These are phyloP conservation scores for Annulohypoxylon maeteangense DNA, from an alignment of 495 filamentous ascomycete species.

Conservation along the genomic window DNA sequence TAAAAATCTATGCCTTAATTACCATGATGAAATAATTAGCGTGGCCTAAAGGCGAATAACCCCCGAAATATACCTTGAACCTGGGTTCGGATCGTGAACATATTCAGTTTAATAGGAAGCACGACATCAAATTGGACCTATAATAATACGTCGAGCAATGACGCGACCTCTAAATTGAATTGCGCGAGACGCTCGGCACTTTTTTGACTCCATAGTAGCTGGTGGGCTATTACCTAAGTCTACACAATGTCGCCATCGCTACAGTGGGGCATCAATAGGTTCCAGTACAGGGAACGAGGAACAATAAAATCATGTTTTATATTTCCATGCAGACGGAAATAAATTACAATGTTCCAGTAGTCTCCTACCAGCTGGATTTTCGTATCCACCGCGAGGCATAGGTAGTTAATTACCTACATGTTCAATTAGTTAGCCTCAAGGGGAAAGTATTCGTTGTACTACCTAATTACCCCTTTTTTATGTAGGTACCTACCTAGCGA, in stretches of 20 bases:
- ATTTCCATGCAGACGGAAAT: slow-evolving; percentile 16
- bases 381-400: not conserved
- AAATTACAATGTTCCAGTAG: not conserved
- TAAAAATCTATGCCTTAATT: not conserved
- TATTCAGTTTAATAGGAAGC: slow-evolving; percentile 28
- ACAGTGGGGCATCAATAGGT: slow-evolving; percentile 4
- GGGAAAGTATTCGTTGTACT: slow-evolving; percentile 8
- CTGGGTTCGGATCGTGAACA: not conserved
- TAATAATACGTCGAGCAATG: slow-evolving; percentile 22
- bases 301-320: not conserved
- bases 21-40: not conserved
- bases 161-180: slow-evolving; percentile 16
- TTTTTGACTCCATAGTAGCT: slow-evolving; percentile 1
- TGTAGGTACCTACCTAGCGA: slow-evolving; percentile 6
- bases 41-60: not conserved
- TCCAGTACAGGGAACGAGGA: not conserved
- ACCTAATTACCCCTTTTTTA: not conserved
- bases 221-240: slow-evolving; percentile 5
- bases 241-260: slow-evolving; percentile 17
- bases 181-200: slow-evolving; percentile 14
- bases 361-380: not conserved
- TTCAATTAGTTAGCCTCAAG: slow-evolving; percentile 1
- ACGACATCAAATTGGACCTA: slow-evolving; percentile 16
- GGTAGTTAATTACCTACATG: not conserved
- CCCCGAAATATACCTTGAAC: not conserved